Percentiles rank a stretch among this genome's conserved stretches.
Conservation (phyloP, 169 alveolate genomes). For the Blepharisma undulans region DNA sequence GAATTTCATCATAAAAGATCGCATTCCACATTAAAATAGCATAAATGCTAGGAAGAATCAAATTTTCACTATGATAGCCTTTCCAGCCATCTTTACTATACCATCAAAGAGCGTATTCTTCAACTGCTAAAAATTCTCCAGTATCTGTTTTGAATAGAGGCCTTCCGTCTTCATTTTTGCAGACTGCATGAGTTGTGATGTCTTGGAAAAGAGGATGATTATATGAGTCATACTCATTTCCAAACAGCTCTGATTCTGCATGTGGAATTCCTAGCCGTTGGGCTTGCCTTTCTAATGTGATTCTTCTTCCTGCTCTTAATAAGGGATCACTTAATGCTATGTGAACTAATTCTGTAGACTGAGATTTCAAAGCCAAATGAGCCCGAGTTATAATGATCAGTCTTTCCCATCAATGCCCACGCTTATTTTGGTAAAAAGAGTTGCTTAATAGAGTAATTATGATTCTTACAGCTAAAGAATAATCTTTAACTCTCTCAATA, state of each 20-base stretch:
- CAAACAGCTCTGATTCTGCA: neutral
- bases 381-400: neutral
- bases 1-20: slow-evolving; percentile 67
- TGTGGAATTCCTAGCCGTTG: neutral
- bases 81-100: slow-evolving; percentile 53
- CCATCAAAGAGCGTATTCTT: slow-evolving; percentile 60
- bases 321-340: slow-evolving; percentile 5
- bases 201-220: slow-evolving; percentile 24
- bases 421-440: neutral
- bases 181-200: neutral
- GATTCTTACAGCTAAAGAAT: neutral
- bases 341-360: neutral
- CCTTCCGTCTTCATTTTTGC: neutral
- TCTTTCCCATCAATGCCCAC: slow-evolving; percentile 40
- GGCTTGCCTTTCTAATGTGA: slow-evolving; percentile 4
- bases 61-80: slow-evolving; percentile 79
- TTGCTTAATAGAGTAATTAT: neutral
- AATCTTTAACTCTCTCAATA: slow-evolving; percentile 9
- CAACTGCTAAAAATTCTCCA: slow-evolving; percentile 45
- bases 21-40: slow-evolving; percentile 77
- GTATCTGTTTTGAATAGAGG: neutral
- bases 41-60: slow-evolving; percentile 61
- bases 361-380: neutral
- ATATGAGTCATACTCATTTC: neutral
- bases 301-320: slow-evolving; percentile 2